Evolutionary conservation across 768 basidiomycete species (phyloP).

Genomic region (Crucibulum laeve): DNA sequence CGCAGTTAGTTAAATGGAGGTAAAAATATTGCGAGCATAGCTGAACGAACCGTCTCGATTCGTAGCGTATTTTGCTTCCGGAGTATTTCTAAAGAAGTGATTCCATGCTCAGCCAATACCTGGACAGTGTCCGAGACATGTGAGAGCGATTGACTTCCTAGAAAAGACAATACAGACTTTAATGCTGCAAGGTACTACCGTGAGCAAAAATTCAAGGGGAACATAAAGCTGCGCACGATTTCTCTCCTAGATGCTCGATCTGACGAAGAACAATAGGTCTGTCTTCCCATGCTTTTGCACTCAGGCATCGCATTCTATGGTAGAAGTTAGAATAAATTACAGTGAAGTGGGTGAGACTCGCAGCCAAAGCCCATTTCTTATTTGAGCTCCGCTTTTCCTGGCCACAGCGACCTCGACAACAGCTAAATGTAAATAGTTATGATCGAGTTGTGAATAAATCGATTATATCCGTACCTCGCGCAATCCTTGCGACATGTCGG

Average conservation of each 20-base stretch:
- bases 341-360: slow-evolving; percentile 26
- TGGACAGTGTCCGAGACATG: slow-evolving; percentile 17
- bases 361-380: slow-evolving; percentile 76
- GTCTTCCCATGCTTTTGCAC: slow-evolving; percentile 91
- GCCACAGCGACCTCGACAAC: slow-evolving; percentile 73
- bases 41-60: slow-evolving; percentile 59
- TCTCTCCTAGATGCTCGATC: slow-evolving; percentile 87
- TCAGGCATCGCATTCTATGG: slow-evolving; percentile 66
- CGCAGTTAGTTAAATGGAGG: neutral
- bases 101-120: slow-evolving; percentile 73
- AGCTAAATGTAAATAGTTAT: slow-evolving; percentile 36
- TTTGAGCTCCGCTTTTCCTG: slow-evolving; percentile 58
- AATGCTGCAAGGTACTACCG: neutral
- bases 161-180: slow-evolving; percentile 27
- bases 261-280: slow-evolving; percentile 81
- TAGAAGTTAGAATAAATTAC: slow-evolving; percentile 1
- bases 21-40: neutral
- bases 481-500: slow-evolving; percentile 72
- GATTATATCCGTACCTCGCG: slow-evolving; percentile 47
- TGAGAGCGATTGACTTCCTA: neutral
- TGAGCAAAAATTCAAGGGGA: neutral
- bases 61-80: slow-evolving; percentile 51
- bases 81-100: slow-evolving; percentile 56
- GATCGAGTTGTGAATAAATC: slow-evolving; percentile 1
- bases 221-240: slow-evolving; percentile 56